Evolutionary conservation across 208 protist genomes (phyloP).

Genomic region (Crithidia thermophila): DNA sequence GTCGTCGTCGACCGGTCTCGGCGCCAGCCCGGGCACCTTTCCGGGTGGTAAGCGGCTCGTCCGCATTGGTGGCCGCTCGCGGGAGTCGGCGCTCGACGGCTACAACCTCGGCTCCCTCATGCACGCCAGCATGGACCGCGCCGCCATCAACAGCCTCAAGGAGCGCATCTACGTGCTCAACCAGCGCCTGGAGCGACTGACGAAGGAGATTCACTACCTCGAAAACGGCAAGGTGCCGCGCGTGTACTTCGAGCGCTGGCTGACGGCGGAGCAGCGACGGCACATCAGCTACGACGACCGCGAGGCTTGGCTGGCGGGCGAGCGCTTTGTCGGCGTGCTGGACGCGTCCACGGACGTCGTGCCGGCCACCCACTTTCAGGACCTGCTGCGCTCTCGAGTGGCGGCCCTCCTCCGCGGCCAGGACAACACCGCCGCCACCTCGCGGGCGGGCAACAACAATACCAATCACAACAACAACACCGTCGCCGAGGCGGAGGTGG

Average conservation of each 20-base stretch:
- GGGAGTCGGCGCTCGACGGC: conserved; percentile 64
- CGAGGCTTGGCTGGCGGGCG: conserved; percentile 78
- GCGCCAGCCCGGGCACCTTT: conserved; percentile 48
- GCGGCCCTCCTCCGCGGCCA: conserved; percentile 22
- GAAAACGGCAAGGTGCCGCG: conserved; percentile 82
- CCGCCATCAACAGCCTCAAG: conserved; percentile 72
- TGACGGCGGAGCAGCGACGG: conserved; percentile 79
- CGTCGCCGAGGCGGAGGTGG: neutral
- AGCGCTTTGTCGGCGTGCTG: conserved; percentile 56
- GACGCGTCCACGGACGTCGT: conserved; percentile 10
- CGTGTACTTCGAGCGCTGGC: conserved; percentile 83
- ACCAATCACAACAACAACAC: neutral
- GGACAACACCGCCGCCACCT: neutral
- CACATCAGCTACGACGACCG: conserved; percentile 83
- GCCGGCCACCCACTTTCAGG: conserved; percentile 39
- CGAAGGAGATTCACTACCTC: conserved; percentile 86
- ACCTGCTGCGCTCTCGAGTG: conserved; percentile 54
- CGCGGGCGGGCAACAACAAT: neutral
- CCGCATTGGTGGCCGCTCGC: conserved; percentile 87
- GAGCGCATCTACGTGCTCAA: conserved; percentile 79
- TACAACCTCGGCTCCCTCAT: conserved; percentile 81
- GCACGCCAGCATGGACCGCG: conserved; percentile 58
- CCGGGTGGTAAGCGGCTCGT: conserved; percentile 77
- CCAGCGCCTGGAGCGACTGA: conserved; percentile 74
- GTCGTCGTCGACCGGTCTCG: neutral